Evolutionary conservation across 805 yeast species (phyloP), one percentile per base, ranked within the genome.

Genomic region (Kuraishia borneana): DNA sequence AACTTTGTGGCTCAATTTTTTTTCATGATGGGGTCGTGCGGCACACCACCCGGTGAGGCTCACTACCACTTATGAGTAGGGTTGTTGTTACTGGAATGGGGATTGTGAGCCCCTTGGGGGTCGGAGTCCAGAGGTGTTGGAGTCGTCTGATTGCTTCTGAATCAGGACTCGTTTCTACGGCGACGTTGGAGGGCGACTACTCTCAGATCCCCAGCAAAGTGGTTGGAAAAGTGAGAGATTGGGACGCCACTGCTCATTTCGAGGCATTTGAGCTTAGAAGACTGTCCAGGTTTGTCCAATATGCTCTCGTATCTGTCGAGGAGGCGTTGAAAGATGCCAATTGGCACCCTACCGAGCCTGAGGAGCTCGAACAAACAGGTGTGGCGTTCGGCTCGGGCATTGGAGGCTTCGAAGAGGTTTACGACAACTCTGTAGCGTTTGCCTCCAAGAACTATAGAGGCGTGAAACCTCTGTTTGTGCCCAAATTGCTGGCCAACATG

Each of bases 21-120:
- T 8, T 33, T 26, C 26, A n/a, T n/a, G n/a, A n/a, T n/a, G n/a
- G n/a, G n/a, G n/a, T n/a, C n/a, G n/a, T n/a, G 16, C 17, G 29
- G 13, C 18, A 6, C 7, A 26, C 17, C 18, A n/a, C n/a, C 7
- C 23, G 10, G 23, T 21, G 23, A 21, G 23, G 9, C 23, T 21
- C 7, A 21, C 10, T 8, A n/a, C n/a, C n/a, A n/a, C n/a, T 27
- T 17, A 18, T 17, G 21, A 13, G 62, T 38, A 60, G 95, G 54
- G 95, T 89, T 0, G 96, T 89, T 1, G 79, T 89, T 1, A 92
- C 98, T 0, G 98, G 98, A 0, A 51, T 92, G 6, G 97, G 97
- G 0, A 58, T 83, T 19, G 71, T 88, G 1, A 73, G 92, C 1
- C 98, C 98, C 0, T 58, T 92, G 3, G 97, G 96, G 0, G 74